A percentile compares a stretch with the other conserved stretches of the same genome.
phyloP scores from a whole-genome alignment of 305 asterid genomes.

The Solanum chacoense region DNA sequence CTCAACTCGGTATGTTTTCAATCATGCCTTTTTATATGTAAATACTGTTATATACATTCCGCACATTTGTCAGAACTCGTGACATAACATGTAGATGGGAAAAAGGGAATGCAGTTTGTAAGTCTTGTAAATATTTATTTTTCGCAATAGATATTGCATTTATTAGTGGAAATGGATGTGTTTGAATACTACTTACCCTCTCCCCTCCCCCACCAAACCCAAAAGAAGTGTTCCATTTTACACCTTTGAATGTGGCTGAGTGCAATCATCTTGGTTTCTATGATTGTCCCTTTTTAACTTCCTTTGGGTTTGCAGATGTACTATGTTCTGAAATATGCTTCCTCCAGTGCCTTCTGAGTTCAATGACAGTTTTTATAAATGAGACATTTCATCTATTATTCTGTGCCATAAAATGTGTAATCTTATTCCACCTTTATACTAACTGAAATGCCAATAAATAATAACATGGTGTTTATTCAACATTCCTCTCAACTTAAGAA shows the following conservation, averaged over 20 bases:
- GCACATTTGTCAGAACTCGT: not conserved
- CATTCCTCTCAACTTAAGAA: not conserved
- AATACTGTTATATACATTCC: not conserved
- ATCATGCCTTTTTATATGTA: not conserved
- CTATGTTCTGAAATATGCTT: not conserved
- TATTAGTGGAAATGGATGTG: not conserved
- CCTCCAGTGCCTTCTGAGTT: not conserved
- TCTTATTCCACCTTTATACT: not conserved
- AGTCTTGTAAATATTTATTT: not conserved
- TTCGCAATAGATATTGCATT: not conserved
- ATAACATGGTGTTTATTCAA: not conserved
- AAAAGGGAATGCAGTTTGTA: not conserved
- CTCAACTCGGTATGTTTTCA: conserved; percentile 61
- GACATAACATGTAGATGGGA: not conserved
- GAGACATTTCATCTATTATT: not conserved
- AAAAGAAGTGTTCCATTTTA: not conserved
- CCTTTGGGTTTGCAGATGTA: not conserved
- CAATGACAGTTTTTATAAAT: not conserved
- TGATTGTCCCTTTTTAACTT: not conserved
- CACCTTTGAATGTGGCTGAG: not conserved
- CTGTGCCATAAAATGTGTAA: not conserved
- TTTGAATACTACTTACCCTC: not conserved
- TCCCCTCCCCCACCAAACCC: not conserved
- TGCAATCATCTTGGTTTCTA: not conserved
- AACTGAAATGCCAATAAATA: not conserved